Base-by-base conservation (phyloP, 306 rosid species). In the Inga leiocalycina region DNA sequence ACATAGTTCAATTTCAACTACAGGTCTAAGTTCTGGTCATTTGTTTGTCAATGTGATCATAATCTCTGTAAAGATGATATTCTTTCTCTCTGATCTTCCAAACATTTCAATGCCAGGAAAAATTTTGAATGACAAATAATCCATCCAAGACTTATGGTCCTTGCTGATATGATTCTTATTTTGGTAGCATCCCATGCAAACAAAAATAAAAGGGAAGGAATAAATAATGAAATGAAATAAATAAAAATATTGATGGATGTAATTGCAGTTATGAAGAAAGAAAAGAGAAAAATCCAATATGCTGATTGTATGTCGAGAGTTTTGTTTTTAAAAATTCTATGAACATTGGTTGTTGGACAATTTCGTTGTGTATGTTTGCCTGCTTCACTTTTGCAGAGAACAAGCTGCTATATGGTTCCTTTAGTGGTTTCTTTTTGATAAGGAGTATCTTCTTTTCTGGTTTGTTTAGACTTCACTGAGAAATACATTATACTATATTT, bases 1-100 rank as follows among this genome's bases (percentile, higher is more conserved):
- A 32, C 79, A 86, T 76, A 93, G 87, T 86, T 92, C 98, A 84
- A 85, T 96, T 86, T 91, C 97, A 43, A 84, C 91, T 67, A 90
- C 94, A 91, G 98, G 99, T 96, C 90, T 79, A 82, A 80, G 78
- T 76, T 34, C 80, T 49, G 65, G 62, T 30, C 45, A 10, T 34
- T 45, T 46, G 64, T 34, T 34, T 81, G 62, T 80, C n/a, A 44
- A 32, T 37, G 51, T 66, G 77, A 69, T 80, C 0, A 27, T 71
- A 12, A 72, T 51, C 30, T 70, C 19, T 22, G 32, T 79, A 69
- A 6, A 76, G 77, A 79, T 75, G 43, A 62, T 22, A 39, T 44
- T 9, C 32, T 62, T 19, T 70, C 76, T 79, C 64, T 73, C 66
- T 71, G 51, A 80, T 24, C 72, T 70, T 67, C 72, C 75, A 75